Evolutionary conservation across 441 rosid species (phyloP), one percentile per base, ranked within the genome.

Genomic region (Mallotus repandus): DNA sequence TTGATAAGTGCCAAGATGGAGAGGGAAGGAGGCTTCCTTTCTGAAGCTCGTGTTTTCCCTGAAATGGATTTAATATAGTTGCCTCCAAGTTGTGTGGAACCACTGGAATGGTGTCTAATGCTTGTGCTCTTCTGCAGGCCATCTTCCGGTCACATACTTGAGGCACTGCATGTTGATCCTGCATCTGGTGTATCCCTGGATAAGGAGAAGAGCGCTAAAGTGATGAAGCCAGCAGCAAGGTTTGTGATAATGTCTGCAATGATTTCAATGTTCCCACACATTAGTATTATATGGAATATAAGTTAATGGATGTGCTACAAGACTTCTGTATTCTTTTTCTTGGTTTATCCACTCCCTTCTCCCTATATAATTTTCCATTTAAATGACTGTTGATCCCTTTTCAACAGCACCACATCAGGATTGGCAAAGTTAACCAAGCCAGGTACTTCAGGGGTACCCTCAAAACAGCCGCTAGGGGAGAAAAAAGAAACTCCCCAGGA

Each of bases 401-500:
- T 68, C 59, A 62, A 57, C 85, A 91, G 99, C 78, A 78, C 88
- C 49, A 81, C 92, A 21, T 81, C 95, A 50, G 94, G 89, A 58
- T 74, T 91, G 70, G 86, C 97, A 35, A 96, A 96, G 86, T 88
- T 96, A 76, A 85, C 95, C 32, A 91, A 91, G 83, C 81, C 85
- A 66, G 81, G 85, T 71, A 45, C 83, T 10, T 80, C 86, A 56
- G 87, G 85, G 4, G 91, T 86, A 15, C 77, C 91, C 53, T 77
- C 75, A 64, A 96, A 91, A 81, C 97, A 85, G 77, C 81, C 63
- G 15, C 89, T 71, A 59, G 89, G 76, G 56, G 97, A 82, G 83
- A 91, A 93, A 85, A 93, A 88, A 68, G 98, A 96, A 85, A 96
- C 98, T 78, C 99, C 98, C 9, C 99, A 96, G 81, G 98, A 96